phyloP scores from a whole-genome alignment of 2,329 filamentous ascomycete species.

The Aspergillus clavatus region DNA sequence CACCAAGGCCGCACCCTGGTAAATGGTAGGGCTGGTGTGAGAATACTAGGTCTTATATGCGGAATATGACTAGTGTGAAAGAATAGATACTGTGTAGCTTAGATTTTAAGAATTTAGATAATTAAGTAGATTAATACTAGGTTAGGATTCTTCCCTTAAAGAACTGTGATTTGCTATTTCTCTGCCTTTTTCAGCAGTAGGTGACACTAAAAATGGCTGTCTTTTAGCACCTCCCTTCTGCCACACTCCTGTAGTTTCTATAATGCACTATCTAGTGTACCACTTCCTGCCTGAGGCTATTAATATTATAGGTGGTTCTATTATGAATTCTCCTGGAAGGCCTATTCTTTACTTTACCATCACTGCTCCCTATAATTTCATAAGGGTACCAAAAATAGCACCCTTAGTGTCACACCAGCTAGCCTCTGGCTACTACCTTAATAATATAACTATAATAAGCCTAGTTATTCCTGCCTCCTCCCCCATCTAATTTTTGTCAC shows the following conservation, averaged over 20 bases:
- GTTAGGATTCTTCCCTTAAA: neutral
- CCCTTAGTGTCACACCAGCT: constrained; percentile 4
- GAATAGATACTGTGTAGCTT: no score
- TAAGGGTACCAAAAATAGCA: constrained; percentile 7
- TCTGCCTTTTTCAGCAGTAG: constrained; percentile 9
- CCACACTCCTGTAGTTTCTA: constrained; percentile 12
- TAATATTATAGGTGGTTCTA: constrained; percentile 1
- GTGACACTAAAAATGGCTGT: constrained; percentile 11
- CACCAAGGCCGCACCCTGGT: no score
- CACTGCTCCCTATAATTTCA: neutral
- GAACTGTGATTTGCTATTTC: constrained; percentile 11
- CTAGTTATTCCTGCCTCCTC: constrained; percentile 1
- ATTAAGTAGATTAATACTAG: no score
- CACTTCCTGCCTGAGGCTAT: constrained; percentile 2
- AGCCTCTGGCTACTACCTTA: constrained; percentile 4
- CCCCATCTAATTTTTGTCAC: neutral
- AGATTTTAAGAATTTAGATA: no score
- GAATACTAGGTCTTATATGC: no score
- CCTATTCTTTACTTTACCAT: constrained; percentile 4
- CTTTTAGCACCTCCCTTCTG: constrained; percentile 13
- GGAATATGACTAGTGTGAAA: no score
- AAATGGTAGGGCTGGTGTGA: no score
- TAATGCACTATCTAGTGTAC: constrained; percentile 7
- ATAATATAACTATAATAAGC: constrained; percentile 7
- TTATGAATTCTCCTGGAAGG: constrained; percentile 1